Evolutionary conservation across 1,284 basidiomycete genomes (phyloP), one percentile per base, ranked within the genome.

Genomic region (Sporisorium iseilematis-ciliati): DNA sequence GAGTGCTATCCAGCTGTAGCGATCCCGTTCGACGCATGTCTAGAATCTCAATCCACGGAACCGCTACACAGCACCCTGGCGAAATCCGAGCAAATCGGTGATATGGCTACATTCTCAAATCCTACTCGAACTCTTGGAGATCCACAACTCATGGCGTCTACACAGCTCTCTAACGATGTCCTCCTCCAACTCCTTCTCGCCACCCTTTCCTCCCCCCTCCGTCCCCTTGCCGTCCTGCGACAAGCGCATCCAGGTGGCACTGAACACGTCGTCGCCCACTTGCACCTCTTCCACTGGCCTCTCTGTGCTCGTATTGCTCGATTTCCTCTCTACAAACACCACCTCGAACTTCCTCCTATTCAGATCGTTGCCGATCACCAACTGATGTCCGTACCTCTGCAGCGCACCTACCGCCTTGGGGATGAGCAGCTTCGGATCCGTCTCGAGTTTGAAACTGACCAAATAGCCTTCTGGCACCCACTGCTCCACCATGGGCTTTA

Each of bases 391-490:
- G 84, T 99, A 99, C 23, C 95, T 90, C 71, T 94, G 91, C 29
- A 99, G 89, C 3, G 96, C 93, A 3, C 89, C 90, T 26, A 91
- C 89, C 0, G 96, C 92, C 88, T 99, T 99, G 26, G 96, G 95
- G 56, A 98, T 89, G 20, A 99, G 89, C 10, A 99, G 88, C 1
- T 87, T 55, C 18, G 87, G 87, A 79, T 99, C 96, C 4, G 97
- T 99, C 88, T 99, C 97, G 51, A 99, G 91, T 94, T 99, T 99
- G 90, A 99, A 99, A 1, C 93, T 95, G 50, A 99, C 94, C 46
- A 97, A 91, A 85, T 91, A 98, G 0, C 93, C 95, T 59, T 93
- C 91, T 1, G 91, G 91, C 0, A 91, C 92, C 97, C 96, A 99
- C 84, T 97, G 92, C 55, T 93, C 91, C 3, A 97, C 95, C 87